Evolutionary conservation across 2,329 filamentous ascomycete species (phyloP), one percentile per base, ranked within the genome.

Genomic region (Epichloe brachyelytri): DNA sequence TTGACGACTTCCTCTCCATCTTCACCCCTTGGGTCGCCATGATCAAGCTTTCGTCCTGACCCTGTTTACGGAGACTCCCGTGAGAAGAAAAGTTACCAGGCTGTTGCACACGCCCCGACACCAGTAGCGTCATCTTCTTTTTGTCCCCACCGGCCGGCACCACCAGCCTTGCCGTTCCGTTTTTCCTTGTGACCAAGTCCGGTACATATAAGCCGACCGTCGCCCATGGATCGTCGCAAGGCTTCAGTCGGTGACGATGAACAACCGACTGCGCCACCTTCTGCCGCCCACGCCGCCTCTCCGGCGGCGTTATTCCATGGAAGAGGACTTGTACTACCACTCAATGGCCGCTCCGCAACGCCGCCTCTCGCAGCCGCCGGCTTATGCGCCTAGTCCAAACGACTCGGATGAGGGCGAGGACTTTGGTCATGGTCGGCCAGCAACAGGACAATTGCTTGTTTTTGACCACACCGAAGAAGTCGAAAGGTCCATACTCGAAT

Each of bases 301-400:
- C 53, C 66, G 70, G 61, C 69, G 68, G 64, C 69, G 70, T 58
- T 69, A 75, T 59, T 78, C 75, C 47, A 75, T 77, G 67, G 75
- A 78, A 62, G 74, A 78, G 65, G 74, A 78, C 59, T 65, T 73
- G 59, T 71, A 72, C 58, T 78, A 78, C 51, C 67, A 70, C 57
- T 65, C 77, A 61, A 75, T 78, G 72, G 74, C 69, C 36, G 67
- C 63, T 44, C 60, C 65, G n/a, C 60, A 60, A 41, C 63, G 66
- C 55, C 71, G 70, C 57, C 71, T 70, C 20, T 71, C 71, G 48
- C 69, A 71, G 56, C 74, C 74, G 52, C 74, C 73, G 43, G 68
- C 70, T 15, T 76, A 77, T 58, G 65, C 70, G 59, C 59, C 51
- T 54, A 49, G 51, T 52, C 46, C 55, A 34, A 38, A 46, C 37